Conservation (phyloP, 2,329 filamentous ascomycete species). For the Aspergillus candidus region DNA sequence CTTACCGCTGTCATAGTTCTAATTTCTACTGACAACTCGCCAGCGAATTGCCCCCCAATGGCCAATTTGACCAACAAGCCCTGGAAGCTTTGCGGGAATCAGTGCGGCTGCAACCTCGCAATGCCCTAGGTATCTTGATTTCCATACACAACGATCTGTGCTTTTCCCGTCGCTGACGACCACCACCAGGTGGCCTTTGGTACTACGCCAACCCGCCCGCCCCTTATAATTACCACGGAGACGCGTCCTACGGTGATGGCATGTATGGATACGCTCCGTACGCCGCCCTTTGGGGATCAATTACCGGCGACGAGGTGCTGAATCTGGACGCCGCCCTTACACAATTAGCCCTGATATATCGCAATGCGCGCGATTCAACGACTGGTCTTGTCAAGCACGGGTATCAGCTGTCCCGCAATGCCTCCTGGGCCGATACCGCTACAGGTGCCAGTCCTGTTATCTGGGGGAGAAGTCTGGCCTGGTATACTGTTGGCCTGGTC, state of each 20-base stretch:
- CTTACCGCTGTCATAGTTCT: background rate
- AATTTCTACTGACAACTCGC: background rate
- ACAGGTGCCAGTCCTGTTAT: background rate
- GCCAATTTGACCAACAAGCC: background rate
- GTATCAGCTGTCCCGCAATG: background rate
- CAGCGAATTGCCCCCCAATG: background rate
- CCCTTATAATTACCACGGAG: background rate
- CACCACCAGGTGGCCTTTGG: background rate
- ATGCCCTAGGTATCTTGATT: background rate
- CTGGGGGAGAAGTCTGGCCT: background rate
- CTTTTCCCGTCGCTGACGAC: background rate
- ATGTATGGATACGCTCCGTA: slow-evolving; percentile 1
- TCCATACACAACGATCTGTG: too few species aligned
- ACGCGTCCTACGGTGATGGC: background rate
- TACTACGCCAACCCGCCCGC: background rate
- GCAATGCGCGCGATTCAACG: background rate
- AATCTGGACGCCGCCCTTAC: background rate
- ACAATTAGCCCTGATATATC: background rate
- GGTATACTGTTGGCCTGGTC: background rate
- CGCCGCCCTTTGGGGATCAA: background rate
- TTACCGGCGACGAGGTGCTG: background rate
- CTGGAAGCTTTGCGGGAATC: background rate
- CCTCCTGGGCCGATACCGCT: background rate
- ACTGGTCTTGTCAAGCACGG: slow-evolving; percentile 1
- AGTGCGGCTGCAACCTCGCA: background rate